Conservation (phyloP, 345 rosid species). For the Psidium friedrichsthalianum region DNA sequence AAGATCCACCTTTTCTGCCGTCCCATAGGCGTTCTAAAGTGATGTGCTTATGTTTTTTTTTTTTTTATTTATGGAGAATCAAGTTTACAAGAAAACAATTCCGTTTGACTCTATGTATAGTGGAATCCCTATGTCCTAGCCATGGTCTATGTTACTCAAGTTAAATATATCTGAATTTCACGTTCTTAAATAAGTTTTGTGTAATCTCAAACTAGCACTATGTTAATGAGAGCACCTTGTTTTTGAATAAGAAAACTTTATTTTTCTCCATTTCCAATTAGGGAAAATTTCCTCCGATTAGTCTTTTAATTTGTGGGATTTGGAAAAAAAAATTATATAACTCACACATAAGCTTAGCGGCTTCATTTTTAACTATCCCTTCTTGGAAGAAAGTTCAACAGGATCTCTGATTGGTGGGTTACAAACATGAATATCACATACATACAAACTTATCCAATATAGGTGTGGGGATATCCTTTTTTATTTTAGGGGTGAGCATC, state of each 20-base stretch:
- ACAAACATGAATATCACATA: neutral
- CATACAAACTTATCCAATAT: neutral
- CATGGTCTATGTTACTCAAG: neutral
- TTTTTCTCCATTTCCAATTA: neutral
- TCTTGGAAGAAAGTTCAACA: neutral
- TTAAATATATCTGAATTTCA: neutral
- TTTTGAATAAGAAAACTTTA: neutral
- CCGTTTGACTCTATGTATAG: neutral
- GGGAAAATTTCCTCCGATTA: neutral
- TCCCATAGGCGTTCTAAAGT: neutral
- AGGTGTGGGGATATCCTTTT: neutral
- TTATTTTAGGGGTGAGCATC: too few species aligned
- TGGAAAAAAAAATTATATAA: neutral
- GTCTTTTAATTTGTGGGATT: neutral
- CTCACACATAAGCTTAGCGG: neutral
- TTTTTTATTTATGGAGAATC: neutral
- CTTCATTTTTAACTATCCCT: neutral
- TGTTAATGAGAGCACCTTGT: neutral
- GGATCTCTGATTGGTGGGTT: neutral
- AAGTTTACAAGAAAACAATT: too few species aligned
- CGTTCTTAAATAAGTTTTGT: neutral
- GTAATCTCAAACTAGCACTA: conserved; percentile 1
- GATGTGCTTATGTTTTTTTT: too few species aligned
- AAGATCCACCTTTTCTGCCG: neutral
- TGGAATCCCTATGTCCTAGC: neutral